Percentiles rank a stretch among this genome's conserved stretches.
phyloP scores from a whole-genome alignment of 208 protist species.

The Wallacemonas rigidus region DNA sequence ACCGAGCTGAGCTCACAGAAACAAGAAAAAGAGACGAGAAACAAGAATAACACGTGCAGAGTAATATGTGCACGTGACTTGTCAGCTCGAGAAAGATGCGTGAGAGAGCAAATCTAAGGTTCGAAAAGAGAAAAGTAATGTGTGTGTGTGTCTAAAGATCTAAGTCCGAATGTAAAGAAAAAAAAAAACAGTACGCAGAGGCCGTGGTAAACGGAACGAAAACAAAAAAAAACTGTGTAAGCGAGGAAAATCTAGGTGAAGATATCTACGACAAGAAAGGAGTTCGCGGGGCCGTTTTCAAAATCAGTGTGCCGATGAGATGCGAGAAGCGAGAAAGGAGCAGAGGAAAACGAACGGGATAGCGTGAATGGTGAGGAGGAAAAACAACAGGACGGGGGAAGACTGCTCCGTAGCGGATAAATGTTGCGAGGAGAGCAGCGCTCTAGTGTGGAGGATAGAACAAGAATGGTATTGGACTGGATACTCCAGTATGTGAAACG shows the following conservation, averaged over 20 bases:
- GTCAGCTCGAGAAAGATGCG: not conserved
- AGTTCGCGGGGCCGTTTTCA: too few species aligned
- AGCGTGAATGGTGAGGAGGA: too few species aligned
- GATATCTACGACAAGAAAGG: too few species aligned
- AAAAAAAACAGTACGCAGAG: not conserved
- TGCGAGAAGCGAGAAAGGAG: too few species aligned
- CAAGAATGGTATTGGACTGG: too few species aligned
- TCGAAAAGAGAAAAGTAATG: conserved; percentile 10
- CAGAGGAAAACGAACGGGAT: too few species aligned
- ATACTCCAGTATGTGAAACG: too few species aligned
- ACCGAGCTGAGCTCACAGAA: not conserved
- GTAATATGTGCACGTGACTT: not conserved
- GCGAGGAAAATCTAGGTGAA: conserved; percentile 21
- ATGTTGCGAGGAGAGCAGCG: too few species aligned
- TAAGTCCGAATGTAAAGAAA: conserved; percentile 13
- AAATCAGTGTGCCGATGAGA: too few species aligned
- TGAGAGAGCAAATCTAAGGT: not conserved
- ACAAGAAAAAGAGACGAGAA: conserved; percentile 1
- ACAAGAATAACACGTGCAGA: not conserved
- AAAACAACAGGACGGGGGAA: too few species aligned
- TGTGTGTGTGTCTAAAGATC: conserved; percentile 3
- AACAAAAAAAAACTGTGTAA: conserved; percentile 17
- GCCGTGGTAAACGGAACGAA: conserved; percentile 8
- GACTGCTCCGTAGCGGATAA: too few species aligned
- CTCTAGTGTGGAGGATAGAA: too few species aligned